Base-by-base conservation (phyloP, 257 asterid genomes). In the Solanum verrucosum region DNA sequence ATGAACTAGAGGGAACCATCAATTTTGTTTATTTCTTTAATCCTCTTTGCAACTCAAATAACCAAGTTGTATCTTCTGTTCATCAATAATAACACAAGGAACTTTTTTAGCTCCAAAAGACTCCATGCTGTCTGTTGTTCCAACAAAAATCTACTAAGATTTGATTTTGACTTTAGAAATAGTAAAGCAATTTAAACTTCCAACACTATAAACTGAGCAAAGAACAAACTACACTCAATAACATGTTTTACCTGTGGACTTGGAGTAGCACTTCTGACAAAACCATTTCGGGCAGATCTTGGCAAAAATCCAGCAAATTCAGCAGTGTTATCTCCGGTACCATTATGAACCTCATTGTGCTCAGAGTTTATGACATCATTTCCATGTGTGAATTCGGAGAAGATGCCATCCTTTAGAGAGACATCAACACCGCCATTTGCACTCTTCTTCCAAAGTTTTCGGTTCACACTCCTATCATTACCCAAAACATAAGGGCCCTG, bases 351-450 rank as follows among this genome's bases (percentile, higher is more conserved):
- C 29, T 83, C 94, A 86, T 90, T 93, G 82, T 87, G 84, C 86
- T 93, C 94, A 21, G 91, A 90, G 88, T 92, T 89, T 87, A 60
- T 84, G 25, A 10, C 65, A 71, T 70, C 93, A 86, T 90, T 87
- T 90, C 92, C 94, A 44, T 27, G 89, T 71, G 88, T 87, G 23
- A 87, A 85, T 87, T 93, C 93, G 20, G 98, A 94, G 72, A 94
- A 94, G 35, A 97, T 91, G 77, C 98, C 99, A 90, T 97, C 99
- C 90, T 93, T 94, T 72, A 97, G 98, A 88, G 98, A 95, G 29
- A 95, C 94, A 87, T 97, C 96, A 67, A 94, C 31, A 40, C 89
- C 90, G 23, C 94, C 93, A 88, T 91, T 91, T 74, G 91, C 95
- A 87, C 87, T 89, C 91, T 91, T 95, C 52, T 84, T 89, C 98